These are phyloP conservation scores for Thymus quinquecostatus DNA, from an alignment of 257 asterid genomes.

Conservation along the genomic window DNA sequence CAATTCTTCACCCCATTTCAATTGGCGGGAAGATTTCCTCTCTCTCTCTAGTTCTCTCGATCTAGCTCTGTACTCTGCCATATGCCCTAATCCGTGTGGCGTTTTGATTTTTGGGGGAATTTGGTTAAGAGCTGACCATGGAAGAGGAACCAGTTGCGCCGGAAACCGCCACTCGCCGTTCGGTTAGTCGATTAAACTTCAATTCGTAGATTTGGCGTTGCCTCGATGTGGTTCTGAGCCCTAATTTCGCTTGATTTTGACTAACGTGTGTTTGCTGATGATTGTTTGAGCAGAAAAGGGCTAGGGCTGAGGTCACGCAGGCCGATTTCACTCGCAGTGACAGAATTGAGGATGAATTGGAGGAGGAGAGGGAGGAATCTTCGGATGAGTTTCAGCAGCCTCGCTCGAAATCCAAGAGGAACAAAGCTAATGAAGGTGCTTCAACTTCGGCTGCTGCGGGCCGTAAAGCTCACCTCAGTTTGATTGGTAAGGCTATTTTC, in stretches of 20 bases:
- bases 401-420: slow-evolving; percentile 64
- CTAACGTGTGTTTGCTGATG: slow-evolving; percentile 6
- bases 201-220: background rate
- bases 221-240: slow-evolving; percentile 22
- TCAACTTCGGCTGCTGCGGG: slow-evolving; percentile 59
- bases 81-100: slow-evolving; percentile 3
- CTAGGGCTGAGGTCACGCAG: slow-evolving; percentile 64
- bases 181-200: slow-evolving; percentile 51
- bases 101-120: background rate
- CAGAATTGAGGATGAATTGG: slow-evolving; percentile 46
- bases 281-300: slow-evolving; percentile 65
- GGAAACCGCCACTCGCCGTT: slow-evolving; percentile 65
- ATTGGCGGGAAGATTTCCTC: slow-evolving; percentile 46
- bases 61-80: background rate
- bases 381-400: slow-evolving; percentile 78
- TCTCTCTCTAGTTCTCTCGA: background rate
- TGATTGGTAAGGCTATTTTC: slow-evolving; percentile 59
- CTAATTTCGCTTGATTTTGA: slow-evolving; percentile 27
- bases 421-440: slow-evolving; percentile 58
- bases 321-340: slow-evolving; percentile 51
- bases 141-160: slow-evolving; percentile 64
- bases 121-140: slow-evolving; percentile 37
- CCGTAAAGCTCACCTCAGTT: slow-evolving; percentile 46
- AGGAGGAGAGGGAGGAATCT: slow-evolving; percentile 79
- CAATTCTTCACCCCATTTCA: slow-evolving; percentile 15